Evolutionary conservation across 495 filamentous ascomycete species (phyloP).

Genomic region (Rusavskia elegans): DNA sequence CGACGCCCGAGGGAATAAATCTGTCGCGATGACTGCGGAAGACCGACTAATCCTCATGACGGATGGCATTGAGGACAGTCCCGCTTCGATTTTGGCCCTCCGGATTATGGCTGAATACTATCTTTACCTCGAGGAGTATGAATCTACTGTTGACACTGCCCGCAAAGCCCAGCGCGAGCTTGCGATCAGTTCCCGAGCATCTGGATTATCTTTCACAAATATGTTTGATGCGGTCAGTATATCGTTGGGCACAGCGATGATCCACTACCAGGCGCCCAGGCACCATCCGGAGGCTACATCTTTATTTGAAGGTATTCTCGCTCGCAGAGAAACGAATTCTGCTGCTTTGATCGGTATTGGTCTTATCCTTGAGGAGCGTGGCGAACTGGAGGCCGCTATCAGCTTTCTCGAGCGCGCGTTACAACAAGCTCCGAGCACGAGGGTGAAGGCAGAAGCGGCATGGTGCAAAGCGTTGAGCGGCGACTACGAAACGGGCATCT

Average conservation of each 20-base stretch:
- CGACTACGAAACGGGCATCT: constrained; percentile 43
- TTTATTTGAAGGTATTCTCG: constrained; percentile 66
- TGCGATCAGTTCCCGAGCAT: constrained; percentile 40
- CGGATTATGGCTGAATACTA: constrained; percentile 77
- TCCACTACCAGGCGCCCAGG: constrained; percentile 76
- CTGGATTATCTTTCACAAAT: constrained; percentile 48
- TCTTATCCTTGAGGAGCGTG: constrained; percentile 79
- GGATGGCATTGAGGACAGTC: constrained; percentile 58
- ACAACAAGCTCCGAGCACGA: constrained; percentile 55
- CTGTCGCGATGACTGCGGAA: constrained; percentile 39
- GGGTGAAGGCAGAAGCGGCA: constrained; percentile 64
- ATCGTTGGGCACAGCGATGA: constrained; percentile 63
- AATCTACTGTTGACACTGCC: constrained; percentile 62
- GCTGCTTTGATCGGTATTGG: constrained; percentile 78
- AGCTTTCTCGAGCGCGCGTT: constrained; percentile 63
- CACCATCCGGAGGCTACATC: constrained; percentile 73
- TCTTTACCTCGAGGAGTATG: constrained; percentile 70
- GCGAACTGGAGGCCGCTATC: constrained; percentile 66
- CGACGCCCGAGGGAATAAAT: constrained; percentile 24
- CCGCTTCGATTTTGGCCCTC: constrained; percentile 64
- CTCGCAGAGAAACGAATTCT: constrained; percentile 54
- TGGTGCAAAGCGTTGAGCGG: constrained; percentile 84
- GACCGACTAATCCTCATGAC: constrained; percentile 68
- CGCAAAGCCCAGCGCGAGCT: constrained; percentile 51
- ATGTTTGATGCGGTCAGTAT: constrained; percentile 58